These are phyloP conservation scores for Telfairia occidentalis DNA, from an alignment of 331 rosid genomes.

Conservation along the genomic window DNA sequence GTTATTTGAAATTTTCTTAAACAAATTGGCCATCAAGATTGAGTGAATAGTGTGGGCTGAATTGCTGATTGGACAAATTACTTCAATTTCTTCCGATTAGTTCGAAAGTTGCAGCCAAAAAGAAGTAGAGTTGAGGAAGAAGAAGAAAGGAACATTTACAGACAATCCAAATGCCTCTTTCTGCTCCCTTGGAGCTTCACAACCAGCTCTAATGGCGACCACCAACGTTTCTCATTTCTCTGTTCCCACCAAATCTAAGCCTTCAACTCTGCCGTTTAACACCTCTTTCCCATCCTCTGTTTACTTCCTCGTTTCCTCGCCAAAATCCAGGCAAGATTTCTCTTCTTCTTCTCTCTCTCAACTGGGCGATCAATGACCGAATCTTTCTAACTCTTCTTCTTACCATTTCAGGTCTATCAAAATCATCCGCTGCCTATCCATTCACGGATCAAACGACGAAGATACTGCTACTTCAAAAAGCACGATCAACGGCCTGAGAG, in stretches of 20 bases:
- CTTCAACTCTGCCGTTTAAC: slow-evolving; percentile 13
- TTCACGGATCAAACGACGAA: slow-evolving; percentile 20
- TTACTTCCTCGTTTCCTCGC: neutral
- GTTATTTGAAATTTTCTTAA: neutral
- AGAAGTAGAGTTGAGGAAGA: neutral
- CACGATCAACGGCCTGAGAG: slow-evolving; percentile 28
- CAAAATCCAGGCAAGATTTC: neutral
- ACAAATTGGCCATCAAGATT: neutral
- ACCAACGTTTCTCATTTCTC: slow-evolving; percentile 9
- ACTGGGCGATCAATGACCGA: neutral
- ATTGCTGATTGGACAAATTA: neutral
- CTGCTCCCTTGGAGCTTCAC: neutral
- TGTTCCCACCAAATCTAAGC: slow-evolving; percentile 9
- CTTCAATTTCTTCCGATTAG: neutral
- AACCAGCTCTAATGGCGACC: slow-evolving; percentile 30
- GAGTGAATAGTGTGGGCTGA: neutral
- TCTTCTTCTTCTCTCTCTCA: slow-evolving; percentile 1
- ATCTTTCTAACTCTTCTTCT: neutral
- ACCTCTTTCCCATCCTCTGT: neutral
- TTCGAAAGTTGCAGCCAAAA: neutral
- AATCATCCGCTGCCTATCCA: slow-evolving; percentile 26
- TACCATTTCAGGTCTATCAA: slow-evolving; percentile 23
- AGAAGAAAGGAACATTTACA: neutral
- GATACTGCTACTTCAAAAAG: slow-evolving; percentile 12
- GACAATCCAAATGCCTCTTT: neutral